Percentiles rank a stretch among this genome's conserved stretches.
phyloP scores from a whole-genome alignment of 805 yeast species.

The Candida nitratophila region DNA sequence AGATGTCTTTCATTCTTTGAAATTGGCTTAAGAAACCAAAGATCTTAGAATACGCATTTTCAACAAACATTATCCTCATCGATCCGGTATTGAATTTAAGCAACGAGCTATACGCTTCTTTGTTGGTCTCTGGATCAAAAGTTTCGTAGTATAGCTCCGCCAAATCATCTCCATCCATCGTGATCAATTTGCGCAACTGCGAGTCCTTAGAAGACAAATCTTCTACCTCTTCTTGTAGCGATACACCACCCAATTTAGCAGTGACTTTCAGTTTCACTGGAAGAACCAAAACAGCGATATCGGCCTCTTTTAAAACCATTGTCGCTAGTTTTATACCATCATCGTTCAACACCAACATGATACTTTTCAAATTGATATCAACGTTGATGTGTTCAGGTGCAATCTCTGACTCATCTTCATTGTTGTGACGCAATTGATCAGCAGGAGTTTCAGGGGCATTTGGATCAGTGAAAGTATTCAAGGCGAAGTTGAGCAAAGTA shows the following conservation, averaged over 20 bases:
- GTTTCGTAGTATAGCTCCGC: constrained; percentile 85
- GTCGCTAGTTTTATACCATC: constrained; percentile 81
- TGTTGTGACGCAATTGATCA: constrained; percentile 63
- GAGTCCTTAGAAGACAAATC: constrained; percentile 56
- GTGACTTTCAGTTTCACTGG: constrained; percentile 73
- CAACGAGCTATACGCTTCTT: constrained; percentile 44
- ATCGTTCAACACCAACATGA: constrained; percentile 71
- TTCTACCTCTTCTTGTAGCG: constrained; percentile 68
- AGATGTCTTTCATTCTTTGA: constrained; percentile 79
- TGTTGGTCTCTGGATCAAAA: constrained; percentile 48
- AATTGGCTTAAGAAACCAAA: constrained; percentile 64
- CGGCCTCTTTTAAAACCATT: constrained; percentile 65
- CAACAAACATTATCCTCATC: constrained; percentile 68
- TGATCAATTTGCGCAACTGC: constrained; percentile 54
- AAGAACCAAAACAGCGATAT: constrained; percentile 52
- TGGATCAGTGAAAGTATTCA: constrained; percentile 87
- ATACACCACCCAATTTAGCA: constrained; percentile 71
- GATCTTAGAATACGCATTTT: constrained; percentile 67
- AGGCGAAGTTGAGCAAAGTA: constrained; percentile 69
- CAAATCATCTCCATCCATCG: constrained; percentile 70
- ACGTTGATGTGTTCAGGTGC: constrained; percentile 75
- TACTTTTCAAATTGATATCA: constrained; percentile 60
- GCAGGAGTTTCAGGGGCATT: constrained; percentile 62
- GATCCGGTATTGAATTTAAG: constrained; percentile 70
- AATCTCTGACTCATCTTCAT: constrained; percentile 43